Evolutionary conservation across 805 yeast species (phyloP), one percentile per base, ranked within the genome.

Genomic region (Metschnikowia continentalis): DNA sequence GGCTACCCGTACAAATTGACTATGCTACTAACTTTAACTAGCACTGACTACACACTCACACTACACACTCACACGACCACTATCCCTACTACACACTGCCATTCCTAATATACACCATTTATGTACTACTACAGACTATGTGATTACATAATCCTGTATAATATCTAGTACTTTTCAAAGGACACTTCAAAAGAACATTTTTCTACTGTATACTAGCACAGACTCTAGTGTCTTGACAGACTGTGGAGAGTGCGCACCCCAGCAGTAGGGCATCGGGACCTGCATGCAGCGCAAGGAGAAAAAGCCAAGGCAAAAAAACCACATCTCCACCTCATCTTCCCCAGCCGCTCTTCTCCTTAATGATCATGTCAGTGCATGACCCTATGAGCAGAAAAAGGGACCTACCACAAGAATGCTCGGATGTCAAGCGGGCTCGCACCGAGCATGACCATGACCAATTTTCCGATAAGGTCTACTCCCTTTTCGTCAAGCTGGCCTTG

Each of bases 401-500:
- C 40, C 41, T 54, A 19, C 55, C 50, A 35, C 37, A 53, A 32
- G 63, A 59, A n/a, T 47, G 52, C 35, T 53, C 55, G 44, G 61
- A 55, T 35, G 54, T 53, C 47, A 61, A 61, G 50, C 51, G 58
- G 37, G 55, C 56, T 19, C 55, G 55, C 52, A 55, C 57, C 35
- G 60, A 59, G 33, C 26, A 49, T 42, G 57, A 54, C 30, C 36
- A 43, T 22, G 59, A 57, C 23, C 51, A 56, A 20, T 69, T 71
- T 53, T 66, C 73, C 38, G 74, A 69, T 45, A 66, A 67, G 60
- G 69, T 73, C 75, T 74, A 71, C 60, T 53, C 68, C 32, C 62
- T 72, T 42, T 78, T 78, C 61, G 81, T 87, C 35, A 77, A 77
- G 56, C 77, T 88, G 48, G 94, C 92, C 32, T 69, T 89, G 55